These are phyloP conservation scores for Phytophthora syringae DNA, from an alignment of 352 stramenopile species.

Conservation along the genomic window DNA sequence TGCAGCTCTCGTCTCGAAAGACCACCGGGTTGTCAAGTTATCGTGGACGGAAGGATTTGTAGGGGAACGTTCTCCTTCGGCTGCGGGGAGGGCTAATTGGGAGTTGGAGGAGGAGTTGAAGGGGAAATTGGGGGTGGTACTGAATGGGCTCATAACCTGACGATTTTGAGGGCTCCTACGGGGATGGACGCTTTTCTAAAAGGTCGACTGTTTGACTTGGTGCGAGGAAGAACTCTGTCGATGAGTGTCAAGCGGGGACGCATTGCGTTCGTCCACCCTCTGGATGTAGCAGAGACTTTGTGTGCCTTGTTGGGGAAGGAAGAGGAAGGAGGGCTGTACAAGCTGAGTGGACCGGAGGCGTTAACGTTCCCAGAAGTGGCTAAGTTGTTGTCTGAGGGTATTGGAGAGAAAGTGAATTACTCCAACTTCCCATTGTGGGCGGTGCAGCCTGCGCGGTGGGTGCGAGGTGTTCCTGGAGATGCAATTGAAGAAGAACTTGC, in stretches of 20 bases:
- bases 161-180: conserved; percentile 49
- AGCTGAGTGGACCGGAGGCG: conserved; percentile 64
- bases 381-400: conserved; percentile 43
- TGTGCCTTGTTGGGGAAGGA: conserved; percentile 23
- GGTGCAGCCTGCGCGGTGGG: conserved; percentile 76
- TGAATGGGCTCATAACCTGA: conserved; percentile 19
- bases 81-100: conserved; percentile 49
- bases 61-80: conserved; percentile 34
- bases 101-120: conserved; percentile 52
- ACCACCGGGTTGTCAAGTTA: conserved; percentile 55
- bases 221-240: conserved; percentile 71
- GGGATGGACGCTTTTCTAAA: conserved; percentile 69
- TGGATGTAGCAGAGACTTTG: conserved; percentile 65
- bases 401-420: conserved; percentile 56
- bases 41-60: conserved; percentile 60
- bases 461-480: conserved; percentile 68
- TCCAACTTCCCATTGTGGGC: conserved; percentile 79
- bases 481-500: conserved; percentile 64
- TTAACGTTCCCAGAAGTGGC: conserved; percentile 61
- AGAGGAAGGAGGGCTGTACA: conserved; percentile 22
- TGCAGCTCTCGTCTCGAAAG: conserved; percentile 24
- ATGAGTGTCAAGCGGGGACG: conserved; percentile 59
- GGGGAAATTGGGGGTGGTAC: conserved; percentile 6
- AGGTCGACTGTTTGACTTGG: conserved; percentile 59
- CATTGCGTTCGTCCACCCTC: conserved; percentile 67